These are phyloP conservation scores for Mesotaenium endlicherianum DNA, from an alignment of 139 green algal genomes.

Conservation along the genomic window DNA sequence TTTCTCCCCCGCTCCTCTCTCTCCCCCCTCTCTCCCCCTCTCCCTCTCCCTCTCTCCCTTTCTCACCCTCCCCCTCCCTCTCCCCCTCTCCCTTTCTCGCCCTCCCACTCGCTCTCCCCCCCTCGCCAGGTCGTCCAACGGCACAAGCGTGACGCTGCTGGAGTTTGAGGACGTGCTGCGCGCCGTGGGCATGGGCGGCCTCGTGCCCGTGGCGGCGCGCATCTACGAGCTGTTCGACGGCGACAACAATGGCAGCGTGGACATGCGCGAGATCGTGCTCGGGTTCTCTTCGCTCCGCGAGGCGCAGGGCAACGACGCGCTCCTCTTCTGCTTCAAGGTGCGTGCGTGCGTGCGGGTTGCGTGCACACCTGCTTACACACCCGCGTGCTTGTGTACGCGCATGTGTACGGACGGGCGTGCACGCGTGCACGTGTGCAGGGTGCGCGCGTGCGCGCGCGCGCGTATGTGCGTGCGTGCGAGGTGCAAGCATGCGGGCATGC, in stretches of 20 bases:
- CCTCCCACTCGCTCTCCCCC: not conserved
- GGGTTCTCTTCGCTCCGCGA: slow-evolving; percentile 46
- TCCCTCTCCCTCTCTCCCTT: not conserved
- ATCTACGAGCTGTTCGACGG: slow-evolving; percentile 54
- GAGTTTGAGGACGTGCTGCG: slow-evolving; percentile 51
- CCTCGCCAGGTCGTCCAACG: slow-evolving; percentile 26
- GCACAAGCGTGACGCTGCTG: slow-evolving; percentile 22
- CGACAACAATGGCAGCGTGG: slow-evolving; percentile 43
- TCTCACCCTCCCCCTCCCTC: not conserved
- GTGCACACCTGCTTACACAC: not conserved
- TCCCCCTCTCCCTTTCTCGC: not conserved
- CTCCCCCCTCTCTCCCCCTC: not conserved
- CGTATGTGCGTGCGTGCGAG: no score
- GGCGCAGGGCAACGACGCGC: slow-evolving; percentile 28
- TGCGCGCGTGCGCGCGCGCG: not conserved
- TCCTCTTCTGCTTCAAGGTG: slow-evolving; percentile 49
- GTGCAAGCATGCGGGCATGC: no score
- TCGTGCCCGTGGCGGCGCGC: slow-evolving; percentile 24
- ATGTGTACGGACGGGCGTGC: not conserved
- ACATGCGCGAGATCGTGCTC: slow-evolving; percentile 53
- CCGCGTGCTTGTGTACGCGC: not conserved
- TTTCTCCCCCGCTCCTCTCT: not conserved
- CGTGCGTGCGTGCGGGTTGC: not conserved
- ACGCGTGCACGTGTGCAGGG: not conserved
- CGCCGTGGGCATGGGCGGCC: slow-evolving; percentile 34